Conservation (phyloP, 2,329 filamentous ascomycete species). For the Chaetomiaceae sp. region DNA sequence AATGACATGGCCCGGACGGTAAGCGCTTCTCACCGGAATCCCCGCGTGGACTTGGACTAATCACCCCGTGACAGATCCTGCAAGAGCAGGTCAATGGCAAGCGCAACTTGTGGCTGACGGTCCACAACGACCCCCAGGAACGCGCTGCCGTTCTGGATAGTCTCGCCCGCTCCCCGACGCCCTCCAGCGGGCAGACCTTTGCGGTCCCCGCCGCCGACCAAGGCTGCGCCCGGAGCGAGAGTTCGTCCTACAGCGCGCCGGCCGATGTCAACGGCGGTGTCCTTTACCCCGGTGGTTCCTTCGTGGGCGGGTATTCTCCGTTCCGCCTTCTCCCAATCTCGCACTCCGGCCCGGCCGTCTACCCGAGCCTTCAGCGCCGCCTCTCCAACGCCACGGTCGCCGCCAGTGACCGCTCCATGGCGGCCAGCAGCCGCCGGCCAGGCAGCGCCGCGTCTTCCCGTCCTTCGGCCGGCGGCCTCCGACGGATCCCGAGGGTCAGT, state of each 20-base stretch:
- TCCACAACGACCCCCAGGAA: slow-evolving; percentile 19
- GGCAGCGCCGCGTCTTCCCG: background rate
- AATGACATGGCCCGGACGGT: slow-evolving; percentile 9
- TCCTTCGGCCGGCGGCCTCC: background rate
- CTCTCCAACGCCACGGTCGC: background rate
- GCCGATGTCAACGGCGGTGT: background rate
- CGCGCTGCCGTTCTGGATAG: background rate
- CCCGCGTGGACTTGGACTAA: background rate
- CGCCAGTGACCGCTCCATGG: background rate
- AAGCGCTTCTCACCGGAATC: background rate
- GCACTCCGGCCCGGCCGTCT: background rate
- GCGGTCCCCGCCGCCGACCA: background rate
- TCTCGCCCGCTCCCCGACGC: slow-evolving; percentile 1
- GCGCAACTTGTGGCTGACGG: slow-evolving; percentile 21
- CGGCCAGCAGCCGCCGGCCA: background rate
- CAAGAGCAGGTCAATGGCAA: slow-evolving; percentile 23
- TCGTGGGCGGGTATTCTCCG: background rate
- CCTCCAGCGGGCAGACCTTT: slow-evolving; percentile 1
- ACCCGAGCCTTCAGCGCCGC: background rate
- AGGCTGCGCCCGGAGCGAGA: background rate
- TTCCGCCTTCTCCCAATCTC: background rate
- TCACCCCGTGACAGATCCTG: slow-evolving; percentile 9
- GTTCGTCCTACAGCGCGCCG: too few species aligned
- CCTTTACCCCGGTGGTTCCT: background rate
- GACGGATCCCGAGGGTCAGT: background rate